Base-by-base conservation (phyloP, 2,329 filamentous ascomycete genomes). In the Cordyceps javanica region DNA sequence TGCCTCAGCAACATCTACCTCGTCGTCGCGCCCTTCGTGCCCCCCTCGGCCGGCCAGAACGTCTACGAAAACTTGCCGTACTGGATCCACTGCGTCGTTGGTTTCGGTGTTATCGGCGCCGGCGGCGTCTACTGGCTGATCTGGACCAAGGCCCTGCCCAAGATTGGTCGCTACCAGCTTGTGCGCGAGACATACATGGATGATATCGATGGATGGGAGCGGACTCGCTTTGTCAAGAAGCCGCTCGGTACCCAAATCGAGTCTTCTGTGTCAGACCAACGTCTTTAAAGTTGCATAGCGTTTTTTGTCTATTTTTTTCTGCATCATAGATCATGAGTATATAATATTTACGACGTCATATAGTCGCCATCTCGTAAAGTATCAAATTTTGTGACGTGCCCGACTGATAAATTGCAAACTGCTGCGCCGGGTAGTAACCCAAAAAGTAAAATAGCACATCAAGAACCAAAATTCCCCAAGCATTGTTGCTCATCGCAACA, bases 171-270 rank as follows among this genome's bases (percentile, higher is more conserved):
- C 0, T 84, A 88, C 64, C 75, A 81, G 63, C 73, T 88, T 10
- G 75, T 82, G 2, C 76, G 79, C 57, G 79, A 85, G 68, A 75
- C 72, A 0, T 67, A 77, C 2, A 68, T 86, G 8, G 80, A 83
- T 60, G 75, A 76, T 0, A 75, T 81, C 42, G 84, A 87, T 66
- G 83, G 85, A 2, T 87, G 85, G 85, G 82, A 83, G 62, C 73
- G 80, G 32, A 82, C 73, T 55, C 74, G 80, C 2, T 85, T 86
- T 64, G 69, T 74, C 2, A 74, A 67, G 58, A 67, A 73, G 60
- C 77, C 80, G 5, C 57, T 66, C 32, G 61, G 58, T 5, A 50
- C 9, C 19, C 45, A 19, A 3, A 14, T 34, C 9, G 45, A 57
- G 19, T 13, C 21, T 1, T 7, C 16, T 13, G 25, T 41, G 11